Percentiles rank a stretch among this genome's conserved stretches.
Evolutionary conservation across 1,139 yeast genomes (phyloP).

Genomic region (Blastobotrys arbuscula): DNA sequence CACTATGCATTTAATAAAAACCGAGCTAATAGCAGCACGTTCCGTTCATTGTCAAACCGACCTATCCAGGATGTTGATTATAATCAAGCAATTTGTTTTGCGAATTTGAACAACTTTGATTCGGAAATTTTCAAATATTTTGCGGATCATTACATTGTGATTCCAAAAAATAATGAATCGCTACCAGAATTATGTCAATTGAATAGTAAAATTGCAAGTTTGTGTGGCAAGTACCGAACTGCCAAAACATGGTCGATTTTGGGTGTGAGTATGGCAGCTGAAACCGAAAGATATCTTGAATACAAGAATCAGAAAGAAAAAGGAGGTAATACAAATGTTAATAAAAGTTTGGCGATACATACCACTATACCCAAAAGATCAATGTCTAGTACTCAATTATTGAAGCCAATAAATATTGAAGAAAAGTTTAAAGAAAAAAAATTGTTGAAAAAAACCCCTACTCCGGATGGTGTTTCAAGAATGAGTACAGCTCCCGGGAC

Average conservation of each 20-base stretch:
- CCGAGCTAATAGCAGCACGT: constrained; percentile 8
- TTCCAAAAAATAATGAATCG: constrained; percentile 45
- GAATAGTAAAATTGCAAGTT: constrained; percentile 56
- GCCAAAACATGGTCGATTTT: constrained; percentile 69
- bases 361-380: background rate
- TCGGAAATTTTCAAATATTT: constrained; percentile 26
- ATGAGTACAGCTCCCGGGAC: constrained; percentile 6
- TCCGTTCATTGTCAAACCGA: constrained; percentile 8
- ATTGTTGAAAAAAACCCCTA: background rate
- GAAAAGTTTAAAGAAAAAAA: background rate
- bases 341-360: background rate
- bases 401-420: background rate
- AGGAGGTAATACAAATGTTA: background rate
- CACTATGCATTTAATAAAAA: background rate
- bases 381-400: background rate
- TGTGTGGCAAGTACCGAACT: constrained; percentile 49
- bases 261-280: constrained; percentile 50
- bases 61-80: constrained; percentile 14
- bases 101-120: constrained; percentile 12
- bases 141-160: constrained; percentile 30
- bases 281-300: constrained; percentile 22
- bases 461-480: background rate
- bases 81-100: constrained; percentile 15
- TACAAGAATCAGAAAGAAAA: background rate
- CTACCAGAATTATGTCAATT: constrained; percentile 50